A percentile compares a stretch with the other conserved stretches of the same genome.
phyloP scores from a whole-genome alignment of 2,329 filamentous ascomycete genomes.

The Claviceps humidiphila region DNA sequence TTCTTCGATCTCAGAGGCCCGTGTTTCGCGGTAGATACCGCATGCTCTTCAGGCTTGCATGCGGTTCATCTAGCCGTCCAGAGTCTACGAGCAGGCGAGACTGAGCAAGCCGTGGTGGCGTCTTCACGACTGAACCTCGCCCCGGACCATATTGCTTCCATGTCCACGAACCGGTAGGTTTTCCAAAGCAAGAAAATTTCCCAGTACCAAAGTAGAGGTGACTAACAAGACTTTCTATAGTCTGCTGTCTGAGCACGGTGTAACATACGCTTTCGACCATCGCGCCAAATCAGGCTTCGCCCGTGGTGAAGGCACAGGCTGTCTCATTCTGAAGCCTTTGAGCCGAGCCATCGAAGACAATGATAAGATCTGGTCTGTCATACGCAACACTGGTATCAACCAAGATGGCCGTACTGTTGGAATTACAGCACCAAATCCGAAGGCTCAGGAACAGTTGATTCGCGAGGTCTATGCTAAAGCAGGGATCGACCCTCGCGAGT shows the following conservation, averaged over 20 bases:
- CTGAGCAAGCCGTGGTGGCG: slow-evolving; percentile 31
- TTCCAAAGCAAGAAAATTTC: background rate
- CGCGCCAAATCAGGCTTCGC: slow-evolving; percentile 36
- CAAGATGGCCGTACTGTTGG: slow-evolving; percentile 37
- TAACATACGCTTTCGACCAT: slow-evolving; percentile 28
- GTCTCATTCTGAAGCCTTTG: slow-evolving; percentile 43
- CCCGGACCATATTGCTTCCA: slow-evolving; percentile 23
- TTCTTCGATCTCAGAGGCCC: slow-evolving; percentile 42
- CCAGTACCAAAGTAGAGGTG: background rate
- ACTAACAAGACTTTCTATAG: background rate
- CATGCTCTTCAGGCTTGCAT: slow-evolving; percentile 37
- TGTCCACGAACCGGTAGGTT: slow-evolving; percentile 10
- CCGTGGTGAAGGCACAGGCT: slow-evolving; percentile 44
- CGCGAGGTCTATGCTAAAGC: slow-evolving; percentile 20
- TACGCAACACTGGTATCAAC: slow-evolving; percentile 36
- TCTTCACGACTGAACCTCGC: slow-evolving; percentile 34
- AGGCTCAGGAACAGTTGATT: slow-evolving; percentile 31
- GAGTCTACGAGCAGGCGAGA: slow-evolving; percentile 33
- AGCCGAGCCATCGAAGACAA: slow-evolving; percentile 40
- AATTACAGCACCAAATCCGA: slow-evolving; percentile 39
- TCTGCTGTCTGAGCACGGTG: background rate
- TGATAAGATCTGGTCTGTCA: slow-evolving; percentile 39
- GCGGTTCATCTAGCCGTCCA: slow-evolving; percentile 38
- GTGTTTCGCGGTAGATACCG: slow-evolving; percentile 38
- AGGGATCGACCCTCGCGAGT: slow-evolving; percentile 16